Percentiles rank a stretch among this genome's conserved stretches.
Evolutionary conservation across 306 rosid genomes (phyloP).

Genomic region (Fragaria iinumae): DNA sequence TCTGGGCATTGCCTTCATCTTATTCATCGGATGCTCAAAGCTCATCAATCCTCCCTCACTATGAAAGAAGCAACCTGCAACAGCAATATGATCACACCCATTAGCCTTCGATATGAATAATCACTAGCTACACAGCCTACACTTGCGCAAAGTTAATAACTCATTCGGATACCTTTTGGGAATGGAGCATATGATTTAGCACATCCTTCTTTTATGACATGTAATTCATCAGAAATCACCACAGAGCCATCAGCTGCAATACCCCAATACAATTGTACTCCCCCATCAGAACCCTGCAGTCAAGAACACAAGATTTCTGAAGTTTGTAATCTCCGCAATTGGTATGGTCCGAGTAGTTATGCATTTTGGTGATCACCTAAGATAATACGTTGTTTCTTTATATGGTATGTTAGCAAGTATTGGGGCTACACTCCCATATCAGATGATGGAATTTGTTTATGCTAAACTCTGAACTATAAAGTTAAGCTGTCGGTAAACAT

Average conservation of each 20-base stretch:
- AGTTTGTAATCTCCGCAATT: not conserved
- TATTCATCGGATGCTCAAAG: constrained; percentile 98
- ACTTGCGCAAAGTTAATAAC: not conserved
- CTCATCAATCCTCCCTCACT: constrained; percentile 92
- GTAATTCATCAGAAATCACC: constrained; percentile 86
- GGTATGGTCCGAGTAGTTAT: no score
- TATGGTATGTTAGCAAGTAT: no score
- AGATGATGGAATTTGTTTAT: no score
- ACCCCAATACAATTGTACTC: constrained; percentile 89
- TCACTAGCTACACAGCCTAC: not conserved
- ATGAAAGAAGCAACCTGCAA: constrained; percentile 84
- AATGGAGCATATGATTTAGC: constrained; percentile 98
- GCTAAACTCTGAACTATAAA: no score
- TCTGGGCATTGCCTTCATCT: constrained; percentile 91
- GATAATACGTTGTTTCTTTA: not conserved
- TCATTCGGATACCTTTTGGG: constrained; percentile 54
- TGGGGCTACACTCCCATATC: no score
- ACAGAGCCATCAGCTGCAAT: constrained; percentile 96
- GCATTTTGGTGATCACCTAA: not conserved
- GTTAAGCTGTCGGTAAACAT: no score
- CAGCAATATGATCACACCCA: not conserved
- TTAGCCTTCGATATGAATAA: not conserved
- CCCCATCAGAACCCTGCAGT: constrained; percentile 91
- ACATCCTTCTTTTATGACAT: constrained; percentile 85
- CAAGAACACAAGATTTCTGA: not conserved